Conservation (phyloP, 2,329 filamentous ascomycete species). For the Chalaropsis thielavioides region DNA sequence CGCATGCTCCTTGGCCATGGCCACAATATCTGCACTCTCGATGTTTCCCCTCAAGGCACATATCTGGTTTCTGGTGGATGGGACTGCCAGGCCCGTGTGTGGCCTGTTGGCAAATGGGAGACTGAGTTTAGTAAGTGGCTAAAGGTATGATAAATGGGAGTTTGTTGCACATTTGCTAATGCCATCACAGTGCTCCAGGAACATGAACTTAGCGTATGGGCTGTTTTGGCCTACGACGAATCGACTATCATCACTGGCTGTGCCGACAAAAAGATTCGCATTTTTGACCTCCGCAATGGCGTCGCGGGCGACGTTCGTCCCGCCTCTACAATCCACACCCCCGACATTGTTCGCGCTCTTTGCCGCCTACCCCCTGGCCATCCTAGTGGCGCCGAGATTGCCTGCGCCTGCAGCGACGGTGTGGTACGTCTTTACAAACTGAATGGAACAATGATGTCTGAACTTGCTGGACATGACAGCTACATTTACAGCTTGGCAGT, state of each 20-base stretch:
- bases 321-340: slow-evolving; percentile 44
- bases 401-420: slow-evolving; percentile 86
- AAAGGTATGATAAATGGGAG: not conserved
- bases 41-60: slow-evolving; percentile 55
- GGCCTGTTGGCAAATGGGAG: slow-evolving; percentile 78
- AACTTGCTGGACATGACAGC: slow-evolving; percentile 77
- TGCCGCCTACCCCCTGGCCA: slow-evolving; percentile 64
- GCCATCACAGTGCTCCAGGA: slow-evolving; percentile 42
- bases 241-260: slow-evolving; percentile 78
- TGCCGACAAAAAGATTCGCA: slow-evolving; percentile 75
- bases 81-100: slow-evolving; percentile 79
- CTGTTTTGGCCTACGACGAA: slow-evolving; percentile 70
- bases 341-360: slow-evolving; percentile 77
- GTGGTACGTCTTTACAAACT: slow-evolving; percentile 77
- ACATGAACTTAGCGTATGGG: slow-evolving; percentile 71
- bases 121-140: slow-evolving; percentile 35
- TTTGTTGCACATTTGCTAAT: not conserved
- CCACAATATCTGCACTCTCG: slow-evolving; percentile 76
- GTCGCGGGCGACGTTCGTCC: slow-evolving; percentile 41
- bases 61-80: slow-evolving; percentile 85
- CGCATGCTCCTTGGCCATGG: slow-evolving; percentile 74
- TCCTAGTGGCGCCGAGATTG: slow-evolving; percentile 76
- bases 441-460: slow-evolving; percentile 58
- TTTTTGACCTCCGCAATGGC: slow-evolving; percentile 57
- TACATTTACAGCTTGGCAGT: slow-evolving; percentile 81